These are phyloP conservation scores for Talaromyces sp. DNA, from an alignment of 2,329 filamentous ascomycete species.

Conservation along the genomic window DNA sequence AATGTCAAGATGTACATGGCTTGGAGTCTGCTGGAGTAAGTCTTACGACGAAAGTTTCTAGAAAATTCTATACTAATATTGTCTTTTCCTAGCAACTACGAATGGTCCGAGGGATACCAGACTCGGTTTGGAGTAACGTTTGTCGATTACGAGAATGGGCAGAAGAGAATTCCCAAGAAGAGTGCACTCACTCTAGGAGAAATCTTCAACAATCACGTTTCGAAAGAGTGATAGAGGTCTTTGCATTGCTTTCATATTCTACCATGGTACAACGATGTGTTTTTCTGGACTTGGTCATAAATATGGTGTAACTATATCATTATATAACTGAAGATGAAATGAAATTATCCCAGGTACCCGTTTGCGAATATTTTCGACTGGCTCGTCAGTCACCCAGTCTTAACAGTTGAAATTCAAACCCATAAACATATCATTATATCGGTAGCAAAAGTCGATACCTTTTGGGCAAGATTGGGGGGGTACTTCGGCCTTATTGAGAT, in stretches of 20 bases:
- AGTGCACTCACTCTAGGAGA: constrained; percentile 67
- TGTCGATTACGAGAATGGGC: constrained; percentile 74
- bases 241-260: neutral
- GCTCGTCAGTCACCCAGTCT: too few relatives aligned
- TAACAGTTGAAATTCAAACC: too few relatives aligned
- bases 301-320: neutral
- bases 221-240: constrained; percentile 46
- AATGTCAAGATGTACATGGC: constrained; percentile 77
- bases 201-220: constrained; percentile 67
- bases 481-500: neutral
- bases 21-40: constrained; percentile 79
- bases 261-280: neutral
- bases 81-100: constrained; percentile 60
- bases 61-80: neutral
- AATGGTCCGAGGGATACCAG: constrained; percentile 88
- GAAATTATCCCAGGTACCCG: neutral
- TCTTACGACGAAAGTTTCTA: constrained; percentile 14
- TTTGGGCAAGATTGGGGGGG: too few relatives aligned
- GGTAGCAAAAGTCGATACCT: too few relatives aligned
- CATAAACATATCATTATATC: too few relatives aligned
- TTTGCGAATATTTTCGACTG: neutral
- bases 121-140: constrained; percentile 80
- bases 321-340: neutral
- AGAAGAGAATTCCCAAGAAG: constrained; percentile 80
- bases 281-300: neutral